Percentiles rank a stretch among this genome's conserved stretches.
These are phyloP conservation scores for Entomortierella beljakovae DNA, from an alignment of 192 early-diverging fungal genomes.

Conservation along the genomic window DNA sequence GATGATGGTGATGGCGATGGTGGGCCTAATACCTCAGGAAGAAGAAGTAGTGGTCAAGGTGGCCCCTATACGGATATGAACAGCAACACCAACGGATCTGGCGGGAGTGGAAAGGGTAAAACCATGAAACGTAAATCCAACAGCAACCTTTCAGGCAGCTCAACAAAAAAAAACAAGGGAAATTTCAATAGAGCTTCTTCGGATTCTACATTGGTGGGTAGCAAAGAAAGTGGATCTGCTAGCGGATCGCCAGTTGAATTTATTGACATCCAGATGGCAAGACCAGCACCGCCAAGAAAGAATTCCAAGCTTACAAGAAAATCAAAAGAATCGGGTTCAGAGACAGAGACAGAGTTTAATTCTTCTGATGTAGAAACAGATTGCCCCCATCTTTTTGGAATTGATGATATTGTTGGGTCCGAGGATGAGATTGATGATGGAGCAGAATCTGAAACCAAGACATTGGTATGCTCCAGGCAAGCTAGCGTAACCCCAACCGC, in stretches of 20 bases:
- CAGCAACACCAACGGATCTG: slow-evolving; percentile 12
- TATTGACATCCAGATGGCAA: neutral
- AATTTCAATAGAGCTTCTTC: neutral
- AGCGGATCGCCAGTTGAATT: too few relatives aligned
- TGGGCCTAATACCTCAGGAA: neutral
- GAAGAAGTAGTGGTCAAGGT: slow-evolving; percentile 1
- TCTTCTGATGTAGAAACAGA: slow-evolving; percentile 37
- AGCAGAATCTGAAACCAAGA: neutral
- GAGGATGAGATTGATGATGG: slow-evolving; percentile 19
- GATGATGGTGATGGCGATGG: slow-evolving; percentile 34
- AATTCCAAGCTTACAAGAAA: neutral
- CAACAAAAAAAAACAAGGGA: slow-evolving; percentile 29
- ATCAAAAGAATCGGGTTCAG: too few relatives aligned
- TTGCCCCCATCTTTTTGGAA: slow-evolving; percentile 38
- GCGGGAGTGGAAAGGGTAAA: slow-evolving; percentile 5
- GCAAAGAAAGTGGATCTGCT: neutral
- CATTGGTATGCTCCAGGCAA: slow-evolving; percentile 13
- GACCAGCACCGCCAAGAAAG: neutral
- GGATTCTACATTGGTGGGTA: neutral
- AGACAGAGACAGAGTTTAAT: slow-evolving; percentile 21
- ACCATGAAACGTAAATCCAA: slow-evolving; percentile 36
- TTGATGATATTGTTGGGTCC: slow-evolving; percentile 25
- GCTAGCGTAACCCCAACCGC: neutral
- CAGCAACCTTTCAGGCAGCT: slow-evolving; percentile 9
- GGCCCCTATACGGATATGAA: neutral